Conservation (phyloP, 1,284 basidiomycete genomes). For the Bjerkandera adusta region DNA sequence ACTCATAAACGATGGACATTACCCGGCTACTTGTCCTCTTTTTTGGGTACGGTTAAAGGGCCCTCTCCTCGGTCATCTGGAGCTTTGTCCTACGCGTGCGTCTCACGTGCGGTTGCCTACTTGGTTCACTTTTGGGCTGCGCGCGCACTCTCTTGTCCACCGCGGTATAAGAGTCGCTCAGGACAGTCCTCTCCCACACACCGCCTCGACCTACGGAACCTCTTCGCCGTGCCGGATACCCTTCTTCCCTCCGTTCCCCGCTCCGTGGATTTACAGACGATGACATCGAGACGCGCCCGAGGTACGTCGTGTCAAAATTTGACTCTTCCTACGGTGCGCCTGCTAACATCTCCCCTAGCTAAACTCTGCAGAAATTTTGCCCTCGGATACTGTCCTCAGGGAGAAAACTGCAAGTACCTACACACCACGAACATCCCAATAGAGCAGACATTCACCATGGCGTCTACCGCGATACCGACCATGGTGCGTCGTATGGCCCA, state of each 20-base stretch:
- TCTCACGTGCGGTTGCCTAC: constrained; percentile 28
- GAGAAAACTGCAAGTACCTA: constrained; percentile 29
- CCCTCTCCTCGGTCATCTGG: constrained; percentile 15
- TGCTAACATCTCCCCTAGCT: constrained; percentile 6
- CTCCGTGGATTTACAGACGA: neutral
- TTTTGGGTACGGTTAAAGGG: constrained; percentile 17
- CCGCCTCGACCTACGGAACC: neutral
- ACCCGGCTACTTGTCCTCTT: constrained; percentile 19
- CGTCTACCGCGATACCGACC: neutral
- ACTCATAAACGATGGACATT: constrained; percentile 16
- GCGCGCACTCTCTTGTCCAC: constrained; percentile 23
- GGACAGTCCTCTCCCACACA: constrained; percentile 7
- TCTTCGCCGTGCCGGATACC: neutral
- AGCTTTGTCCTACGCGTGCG: constrained; percentile 27
- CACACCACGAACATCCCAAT: constrained; percentile 21
- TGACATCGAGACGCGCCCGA: constrained; percentile 3
- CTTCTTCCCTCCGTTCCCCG: constrained; percentile 11
- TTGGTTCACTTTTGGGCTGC: constrained; percentile 24
- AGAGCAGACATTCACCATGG: constrained; percentile 9
- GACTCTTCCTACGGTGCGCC: neutral
- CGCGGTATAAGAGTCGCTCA: constrained; percentile 29
- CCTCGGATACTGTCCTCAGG: constrained; percentile 31
- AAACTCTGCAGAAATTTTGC: constrained; percentile 33
- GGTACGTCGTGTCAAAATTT: constrained; percentile 1
- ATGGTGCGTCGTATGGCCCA: constrained; percentile 9